These are phyloP conservation scores for Eimeria necatrix DNA, from an alignment of 169 alveolate genomes.

Conservation along the genomic window DNA sequence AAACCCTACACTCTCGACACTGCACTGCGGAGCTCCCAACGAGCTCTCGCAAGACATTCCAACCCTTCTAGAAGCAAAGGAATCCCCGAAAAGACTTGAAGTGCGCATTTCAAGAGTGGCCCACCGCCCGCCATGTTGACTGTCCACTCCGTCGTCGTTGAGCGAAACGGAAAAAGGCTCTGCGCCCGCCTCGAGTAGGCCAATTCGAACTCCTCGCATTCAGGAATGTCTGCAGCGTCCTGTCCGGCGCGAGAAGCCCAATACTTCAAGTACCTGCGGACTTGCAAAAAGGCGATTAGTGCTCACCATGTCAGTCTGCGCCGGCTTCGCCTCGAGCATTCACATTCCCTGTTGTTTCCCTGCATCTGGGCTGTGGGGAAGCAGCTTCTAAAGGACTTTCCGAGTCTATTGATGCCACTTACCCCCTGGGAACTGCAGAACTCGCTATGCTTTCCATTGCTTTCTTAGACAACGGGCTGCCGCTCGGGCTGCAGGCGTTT, in stretches of 20 bases:
- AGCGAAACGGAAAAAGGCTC: constrained; percentile 79
- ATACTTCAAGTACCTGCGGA: constrained; percentile 63
- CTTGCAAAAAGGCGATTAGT: too few species aligned
- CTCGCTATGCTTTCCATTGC: neutral
- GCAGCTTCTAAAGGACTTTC: too few species aligned
- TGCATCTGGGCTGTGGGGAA: too few species aligned
- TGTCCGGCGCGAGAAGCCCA: constrained; percentile 73
- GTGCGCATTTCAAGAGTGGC: neutral
- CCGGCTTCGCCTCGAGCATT: neutral
- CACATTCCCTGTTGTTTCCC: too few species aligned
- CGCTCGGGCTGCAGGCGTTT: constrained; percentile 18
- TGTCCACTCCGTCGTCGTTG: constrained; percentile 81
- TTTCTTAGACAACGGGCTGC: neutral
- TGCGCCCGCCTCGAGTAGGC: constrained; percentile 57
- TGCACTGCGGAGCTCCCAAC: neutral
- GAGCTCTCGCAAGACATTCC: neutral
- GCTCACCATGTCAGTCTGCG: neutral
- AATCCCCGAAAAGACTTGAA: neutral
- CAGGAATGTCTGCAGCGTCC: constrained; percentile 72
- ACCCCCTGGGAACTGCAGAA: constrained; percentile 60
- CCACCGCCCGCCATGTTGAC: constrained; percentile 77
- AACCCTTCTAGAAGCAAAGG: too few species aligned
- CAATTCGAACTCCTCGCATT: constrained; percentile 78
- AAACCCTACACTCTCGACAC: neutral
- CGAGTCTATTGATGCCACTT: neutral